Evolutionary conservation across 1,284 basidiomycete genomes (phyloP), one percentile per base, ranked within the genome.

Genomic region (Heliocybe sulcata): DNA sequence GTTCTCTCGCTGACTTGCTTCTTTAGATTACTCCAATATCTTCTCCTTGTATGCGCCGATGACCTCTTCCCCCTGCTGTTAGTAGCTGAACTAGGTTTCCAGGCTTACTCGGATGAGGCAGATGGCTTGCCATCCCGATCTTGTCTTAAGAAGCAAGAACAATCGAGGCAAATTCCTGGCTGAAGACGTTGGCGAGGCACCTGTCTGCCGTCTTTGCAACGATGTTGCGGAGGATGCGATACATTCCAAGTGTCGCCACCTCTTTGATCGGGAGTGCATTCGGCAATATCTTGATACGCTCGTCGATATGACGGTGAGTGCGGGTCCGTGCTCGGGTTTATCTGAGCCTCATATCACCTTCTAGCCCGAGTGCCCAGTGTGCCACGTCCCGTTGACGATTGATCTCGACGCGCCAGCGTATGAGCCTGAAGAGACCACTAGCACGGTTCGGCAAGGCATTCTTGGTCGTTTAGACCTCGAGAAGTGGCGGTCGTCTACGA

Each of bases 161-260:
- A 90, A 90, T 59, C 79, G 81, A 1, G 75, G 76, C 12, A 76
- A 79, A 47, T 88, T 90, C 63, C 62, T 73, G 2, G 67, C 70
- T n/a, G 77, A 82, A 11, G 83, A 91, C 45, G 63, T 74, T 9
- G 79, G 76, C 20, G 89, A 92, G 67, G 84, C 85, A 6, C 87
- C 88, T 0, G 80, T 95, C 2, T 99, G 97, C 68, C 81, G 95
- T 51, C 75, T 99, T n/a, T 99, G 97, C 71, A 92, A 94, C 61
- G 97, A 99, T 61, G 81, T 97, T 54, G 96, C 94, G 0, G 97
- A 99, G 70, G 97, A 99, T 65, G 94, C 96, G 1, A 98, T 99
- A 59, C 85, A 92, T 63, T 88, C 93, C 27, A 89, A 86, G 60
- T 99, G 97, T 69, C 81, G 81, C 49, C 94, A 96, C 67, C 87